These are phyloP conservation scores for Clavaria fumosa DNA, from an alignment of 768 basidiomycete species.

Conservation along the genomic window DNA sequence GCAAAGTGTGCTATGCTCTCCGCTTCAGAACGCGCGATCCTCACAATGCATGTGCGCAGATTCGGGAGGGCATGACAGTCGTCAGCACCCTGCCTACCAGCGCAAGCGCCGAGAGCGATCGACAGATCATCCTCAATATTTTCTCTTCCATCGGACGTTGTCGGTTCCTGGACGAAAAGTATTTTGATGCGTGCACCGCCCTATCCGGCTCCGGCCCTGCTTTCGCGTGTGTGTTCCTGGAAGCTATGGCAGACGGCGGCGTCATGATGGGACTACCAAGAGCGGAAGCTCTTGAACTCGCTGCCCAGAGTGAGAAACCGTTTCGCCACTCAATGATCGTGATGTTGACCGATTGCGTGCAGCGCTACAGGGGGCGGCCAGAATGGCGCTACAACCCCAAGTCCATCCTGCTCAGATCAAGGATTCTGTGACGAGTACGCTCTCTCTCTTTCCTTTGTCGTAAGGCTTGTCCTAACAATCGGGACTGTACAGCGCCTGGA, in stretches of 20 bases:
- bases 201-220: constrained; percentile 93
- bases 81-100: constrained; percentile 56
- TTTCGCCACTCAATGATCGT: background rate
- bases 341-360: constrained; percentile 7
- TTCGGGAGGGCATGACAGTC: constrained; percentile 98
- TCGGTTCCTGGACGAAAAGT: constrained; percentile 93
- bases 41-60: constrained; percentile 33
- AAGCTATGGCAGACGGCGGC: constrained; percentile 97
- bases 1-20: constrained; percentile 42
- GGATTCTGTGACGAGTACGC: constrained; percentile 90
- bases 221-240: constrained; percentile 90
- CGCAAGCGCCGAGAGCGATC: constrained; percentile 40
- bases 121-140: constrained; percentile 69
- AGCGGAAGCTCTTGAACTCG: constrained; percentile 85
- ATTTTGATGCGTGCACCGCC: constrained; percentile 97
- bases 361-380: constrained; percentile 93
- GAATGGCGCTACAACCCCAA: constrained; percentile 85
- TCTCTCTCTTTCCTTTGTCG: background rate
- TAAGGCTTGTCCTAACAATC: background rate
- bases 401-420: constrained; percentile 92
- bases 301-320: constrained; percentile 69
- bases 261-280: constrained; percentile 99
- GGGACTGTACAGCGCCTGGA: constrained; percentile 57
- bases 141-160: constrained; percentile 96
- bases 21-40: background rate